Base-by-base conservation (phyloP, 768 basidiomycete species). In the Kwoniella shandongensis region DNA sequence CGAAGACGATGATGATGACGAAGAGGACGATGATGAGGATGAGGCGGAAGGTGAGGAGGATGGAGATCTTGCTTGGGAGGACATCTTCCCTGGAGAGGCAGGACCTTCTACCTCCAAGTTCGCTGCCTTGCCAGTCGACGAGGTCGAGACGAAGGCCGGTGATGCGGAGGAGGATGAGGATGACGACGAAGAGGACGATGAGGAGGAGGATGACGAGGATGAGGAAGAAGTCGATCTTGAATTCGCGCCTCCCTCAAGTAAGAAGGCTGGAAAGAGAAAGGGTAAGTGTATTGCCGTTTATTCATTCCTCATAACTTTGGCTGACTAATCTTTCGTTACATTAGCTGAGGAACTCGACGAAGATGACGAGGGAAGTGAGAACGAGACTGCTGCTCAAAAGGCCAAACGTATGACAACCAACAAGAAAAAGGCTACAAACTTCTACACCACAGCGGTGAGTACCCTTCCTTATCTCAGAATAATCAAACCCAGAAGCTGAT, bases 371-470 rank as follows among this genome's bases (percentile, higher is more conserved):
- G 81, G 79, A 11, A 13, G 13, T 32, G 32, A 32, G 32, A 23
- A 42, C 17, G 53, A 38, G 74, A 47, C 65, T 29, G 51, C 72
- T 15, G 77, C 74, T 47, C 79, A 76, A 72, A 90, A 89, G 75
- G 87, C 83, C 63, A 75, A 82, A 25, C 88, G 94, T 17, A 88
- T 94, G 89, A 94, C 84, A 67, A 98, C 96, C 1, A 91, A 86
- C 81, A 99, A 99, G 91, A 87, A 85, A 80, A 91, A 89, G 78
- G 84, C 89, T 10, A 81, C 82, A 54, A 97, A 98, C 79, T 97
- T 91, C 79, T 96, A 89, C 79, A 83, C 86, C 2, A 81, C 74
- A 38, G 83, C 87, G 4, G 70, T 72, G 55, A 68, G 67, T 69
- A 8, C 4, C 17, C 29, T 38, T 26, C 26, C 7, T n/a, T n/a